Evolutionary conservation across 331 rosid genomes (phyloP).

Genomic region (Malus hybrid): DNA sequence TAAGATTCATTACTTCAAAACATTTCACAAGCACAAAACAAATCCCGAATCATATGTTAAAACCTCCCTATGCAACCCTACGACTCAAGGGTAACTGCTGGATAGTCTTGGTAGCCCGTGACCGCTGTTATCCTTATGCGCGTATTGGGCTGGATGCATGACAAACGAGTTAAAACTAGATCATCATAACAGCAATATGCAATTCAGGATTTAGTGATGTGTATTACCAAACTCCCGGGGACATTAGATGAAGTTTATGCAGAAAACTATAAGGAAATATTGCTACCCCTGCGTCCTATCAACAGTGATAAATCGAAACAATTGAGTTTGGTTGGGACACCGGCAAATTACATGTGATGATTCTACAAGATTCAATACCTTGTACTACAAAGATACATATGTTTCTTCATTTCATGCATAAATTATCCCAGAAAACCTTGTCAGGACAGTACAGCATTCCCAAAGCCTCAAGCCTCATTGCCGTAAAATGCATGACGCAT

Average conservation of each 20-base stretch:
- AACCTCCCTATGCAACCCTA: conserved; percentile 1
- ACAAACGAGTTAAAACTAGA: conserved; percentile 14
- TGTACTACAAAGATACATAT: background rate
- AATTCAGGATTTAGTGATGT: background rate
- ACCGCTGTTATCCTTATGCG: conserved; percentile 79
- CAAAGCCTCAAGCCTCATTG: background rate
- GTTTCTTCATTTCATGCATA: background rate
- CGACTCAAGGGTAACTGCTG: conserved; percentile 65
- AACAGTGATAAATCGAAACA: background rate
- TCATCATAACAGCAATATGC: conserved; percentile 3
- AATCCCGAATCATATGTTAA: background rate
- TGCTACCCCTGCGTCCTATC: background rate
- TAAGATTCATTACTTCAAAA: background rate
- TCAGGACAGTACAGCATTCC: background rate
- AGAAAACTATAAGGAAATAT: background rate
- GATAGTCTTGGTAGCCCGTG: conserved; percentile 81
- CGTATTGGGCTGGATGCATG: conserved; percentile 68
- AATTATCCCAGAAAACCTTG: background rate
- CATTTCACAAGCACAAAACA: background rate
- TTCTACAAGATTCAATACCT: background rate
- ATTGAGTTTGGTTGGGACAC: background rate
- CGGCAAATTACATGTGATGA: background rate
- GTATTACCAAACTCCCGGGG: background rate
- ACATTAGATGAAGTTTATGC: background rate
- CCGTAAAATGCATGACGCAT: background rate